A percentile compares a stretch with the other conserved stretches of the same genome.
phyloP scores from a whole-genome alignment of 495 filamentous ascomycete genomes.

The Lophium mytilinum region DNA sequence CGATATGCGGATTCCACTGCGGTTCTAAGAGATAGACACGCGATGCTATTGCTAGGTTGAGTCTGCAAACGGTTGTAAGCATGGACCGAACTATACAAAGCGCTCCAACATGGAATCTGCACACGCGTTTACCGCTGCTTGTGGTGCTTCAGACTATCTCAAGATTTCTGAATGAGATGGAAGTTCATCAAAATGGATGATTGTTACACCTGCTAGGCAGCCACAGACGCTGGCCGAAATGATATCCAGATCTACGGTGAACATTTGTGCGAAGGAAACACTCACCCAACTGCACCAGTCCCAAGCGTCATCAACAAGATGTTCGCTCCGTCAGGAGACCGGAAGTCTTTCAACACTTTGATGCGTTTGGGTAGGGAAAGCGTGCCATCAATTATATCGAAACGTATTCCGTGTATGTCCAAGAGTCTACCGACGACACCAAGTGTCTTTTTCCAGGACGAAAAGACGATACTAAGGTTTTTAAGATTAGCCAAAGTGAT shows the following conservation, averaged over 20 bases:
- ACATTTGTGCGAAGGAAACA: too few species aligned
- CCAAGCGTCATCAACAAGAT: conserved; percentile 48
- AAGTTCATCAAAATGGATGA: too few species aligned
- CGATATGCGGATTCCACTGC: conserved; percentile 49
- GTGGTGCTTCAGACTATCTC: too few species aligned
- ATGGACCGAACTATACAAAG: not conserved
- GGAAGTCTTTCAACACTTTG: conserved; percentile 2
- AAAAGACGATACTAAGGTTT: conserved; percentile 42
- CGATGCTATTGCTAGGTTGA: conserved; percentile 43
- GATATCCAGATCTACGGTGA: too few species aligned
- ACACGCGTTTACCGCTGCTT: too few species aligned
- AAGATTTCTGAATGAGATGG: too few species aligned
- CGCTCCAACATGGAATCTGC: too few species aligned
- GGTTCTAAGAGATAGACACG: conserved; percentile 45
- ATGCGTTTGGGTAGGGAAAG: not conserved
- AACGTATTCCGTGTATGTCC: not conserved
- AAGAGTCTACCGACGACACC: conserved; percentile 26
- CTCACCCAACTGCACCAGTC: conserved; percentile 42
- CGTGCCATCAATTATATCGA: not conserved
- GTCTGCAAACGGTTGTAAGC: conserved; percentile 24
- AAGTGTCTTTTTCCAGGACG: conserved; percentile 41
- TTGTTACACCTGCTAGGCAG: conserved; percentile 10
- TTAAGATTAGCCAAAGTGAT: not conserved
- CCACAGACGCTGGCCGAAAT: too few species aligned
- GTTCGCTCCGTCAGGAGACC: not conserved